Base-by-base conservation (phyloP, 345 rosid genomes). In the Hypericum perforatum region DNA sequence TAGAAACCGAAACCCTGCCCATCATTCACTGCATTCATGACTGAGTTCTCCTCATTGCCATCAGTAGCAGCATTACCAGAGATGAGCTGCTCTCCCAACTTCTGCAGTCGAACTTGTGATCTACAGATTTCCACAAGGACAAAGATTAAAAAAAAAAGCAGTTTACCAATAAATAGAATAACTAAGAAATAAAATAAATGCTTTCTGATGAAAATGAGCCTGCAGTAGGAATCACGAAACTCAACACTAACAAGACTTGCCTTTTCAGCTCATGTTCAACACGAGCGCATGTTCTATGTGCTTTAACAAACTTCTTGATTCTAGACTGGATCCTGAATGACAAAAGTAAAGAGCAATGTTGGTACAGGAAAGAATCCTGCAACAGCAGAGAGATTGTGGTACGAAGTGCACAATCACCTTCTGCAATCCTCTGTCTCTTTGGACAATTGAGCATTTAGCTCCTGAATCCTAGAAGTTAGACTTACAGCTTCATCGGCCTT, bases 221-320 rank as follows among this genome's bases (percentile, higher is more conserved):
- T n/a, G 43, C n/a, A 37, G 0, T 55, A 49, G 44, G 45, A 7
- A 43, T 45, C 39, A 11, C 6, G 8, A 40, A 41, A 65, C n/a
- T 22, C 22, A n/a, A 37, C 11, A 5, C n/a, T 61, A 39, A 37
- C 65, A 58, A 39, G 32, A 45, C 64, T 54, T 71, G 64, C 99
- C 94, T 94, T 66, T 76, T 84, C 53, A 84, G 61, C 58, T 94
- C 95, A 39, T 80, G 85, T 72, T 82, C 94, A 49, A 76, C 70
- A 67, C 77, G 66, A 41, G 70, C 58, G 64, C 59, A 65, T 37
- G 70, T 86, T 54, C 76, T 81, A 70, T 89, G 76, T 42, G 76
- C 82, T 73, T 74, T 82, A 60, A 84, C 68, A 58, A 85, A 83
- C 71, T 82, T 94, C 76, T 80, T 86, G 58, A 80, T 72, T 74